These are phyloP conservation scores for Ganoderma lingzhi DNA, from an alignment of 1,284 basidiomycete species.

Conservation along the genomic window DNA sequence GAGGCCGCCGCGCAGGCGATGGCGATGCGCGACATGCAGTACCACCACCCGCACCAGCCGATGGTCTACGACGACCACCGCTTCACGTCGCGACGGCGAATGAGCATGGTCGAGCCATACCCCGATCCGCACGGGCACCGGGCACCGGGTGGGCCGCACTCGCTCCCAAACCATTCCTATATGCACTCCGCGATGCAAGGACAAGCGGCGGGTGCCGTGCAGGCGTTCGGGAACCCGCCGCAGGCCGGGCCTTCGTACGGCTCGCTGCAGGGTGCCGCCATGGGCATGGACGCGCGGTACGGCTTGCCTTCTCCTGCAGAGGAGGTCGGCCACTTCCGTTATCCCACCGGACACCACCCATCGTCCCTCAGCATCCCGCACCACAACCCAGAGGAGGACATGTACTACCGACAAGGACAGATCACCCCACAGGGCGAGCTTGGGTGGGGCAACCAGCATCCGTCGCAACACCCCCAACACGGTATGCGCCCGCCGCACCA, in stretches of 20 bases:
- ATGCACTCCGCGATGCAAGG: constrained; percentile 28
- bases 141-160: constrained; percentile 22
- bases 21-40: constrained; percentile 30
- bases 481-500: constrained; percentile 28
- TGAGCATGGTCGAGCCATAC: constrained; percentile 32
- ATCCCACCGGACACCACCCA: constrained; percentile 18
- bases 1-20: constrained; percentile 24
- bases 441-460: constrained; percentile 21
- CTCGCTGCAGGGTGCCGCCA: constrained; percentile 25
- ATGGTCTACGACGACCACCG: constrained; percentile 31
- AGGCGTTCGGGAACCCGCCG: constrained; percentile 22
- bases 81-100: constrained; percentile 27
- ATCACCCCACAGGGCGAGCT: constrained; percentile 29
- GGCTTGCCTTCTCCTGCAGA: constrained; percentile 31
- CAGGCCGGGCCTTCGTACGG: constrained; percentile 26
- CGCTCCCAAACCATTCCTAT: constrained; percentile 28
- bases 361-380: constrained; percentile 27
- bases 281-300: constrained; percentile 33
- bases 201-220: constrained; percentile 16
- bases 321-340: constrained; percentile 28
- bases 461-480: constrained; percentile 20
- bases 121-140: constrained; percentile 29
- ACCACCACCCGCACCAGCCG: constrained; percentile 23
- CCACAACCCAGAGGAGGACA: constrained; percentile 25
- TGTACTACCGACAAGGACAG: constrained; percentile 27